These are phyloP conservation scores for Globisporangium spiculum DNA, from an alignment of 352 stramenopile genomes.

Conservation along the genomic window DNA sequence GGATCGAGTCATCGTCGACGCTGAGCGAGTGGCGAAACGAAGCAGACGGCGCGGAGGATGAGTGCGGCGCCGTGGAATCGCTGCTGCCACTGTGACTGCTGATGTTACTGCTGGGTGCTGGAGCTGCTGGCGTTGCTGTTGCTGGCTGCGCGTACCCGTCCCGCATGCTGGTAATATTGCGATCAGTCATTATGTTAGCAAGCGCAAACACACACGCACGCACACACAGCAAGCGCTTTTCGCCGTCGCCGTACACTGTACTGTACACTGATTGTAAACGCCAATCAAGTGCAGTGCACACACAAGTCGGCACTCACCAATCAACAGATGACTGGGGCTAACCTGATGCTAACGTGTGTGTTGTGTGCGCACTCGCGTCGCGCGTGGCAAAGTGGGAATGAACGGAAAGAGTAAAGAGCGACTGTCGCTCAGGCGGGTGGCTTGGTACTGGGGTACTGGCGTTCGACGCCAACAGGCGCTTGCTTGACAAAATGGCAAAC, in stretches of 20 bases:
- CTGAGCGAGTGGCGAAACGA: neutral
- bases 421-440: slow-evolving; percentile 17
- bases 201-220: neutral
- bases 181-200: neutral
- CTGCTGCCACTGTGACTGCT: neutral
- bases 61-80: neutral
- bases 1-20: neutral
- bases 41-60: neutral
- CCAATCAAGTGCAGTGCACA: neutral
- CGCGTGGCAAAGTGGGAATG: neutral
- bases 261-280: neutral
- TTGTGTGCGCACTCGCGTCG: neutral
- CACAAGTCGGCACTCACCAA: neutral
- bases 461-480: too few species aligned
- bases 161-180: neutral
- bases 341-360: neutral
- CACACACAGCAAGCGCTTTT: too few species aligned
- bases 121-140: too few species aligned
- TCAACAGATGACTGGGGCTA: neutral
- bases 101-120: neutral
- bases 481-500: too few species aligned
- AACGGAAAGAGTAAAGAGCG: neutral
- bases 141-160: neutral
- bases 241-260: neutral
- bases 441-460: too few species aligned